Conservation (phyloP, 2,329 filamentous ascomycete genomes). For the Botrytis deweyae region DNA sequence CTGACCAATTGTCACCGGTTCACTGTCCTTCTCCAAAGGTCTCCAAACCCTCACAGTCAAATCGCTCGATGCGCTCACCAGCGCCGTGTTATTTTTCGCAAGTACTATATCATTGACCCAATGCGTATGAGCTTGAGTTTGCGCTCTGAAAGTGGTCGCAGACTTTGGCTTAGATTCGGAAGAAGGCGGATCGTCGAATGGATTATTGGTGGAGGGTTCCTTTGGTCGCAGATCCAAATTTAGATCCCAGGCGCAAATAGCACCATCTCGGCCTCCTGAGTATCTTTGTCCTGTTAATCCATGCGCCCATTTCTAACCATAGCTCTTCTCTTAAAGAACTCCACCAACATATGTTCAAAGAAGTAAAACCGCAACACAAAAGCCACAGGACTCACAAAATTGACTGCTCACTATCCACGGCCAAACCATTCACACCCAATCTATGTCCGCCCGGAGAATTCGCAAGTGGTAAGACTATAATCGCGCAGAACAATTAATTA, state of each 20-base stretch:
- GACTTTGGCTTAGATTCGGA: conserved; percentile 44
- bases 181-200: conserved; percentile 36
- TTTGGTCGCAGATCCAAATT: conserved; percentile 60
- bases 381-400: conserved; percentile 64
- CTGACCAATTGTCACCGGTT: conserved; percentile 79
- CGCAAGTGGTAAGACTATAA: conserved; percentile 66
- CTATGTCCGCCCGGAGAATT: conserved; percentile 81
- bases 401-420: conserved; percentile 77
- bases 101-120: conserved; percentile 76
- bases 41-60: conserved; percentile 76
- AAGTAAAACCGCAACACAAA: not conserved
- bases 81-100: conserved; percentile 61
- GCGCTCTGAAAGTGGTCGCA: conserved; percentile 55
- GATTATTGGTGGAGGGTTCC: conserved; percentile 30
- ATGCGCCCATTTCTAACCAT: conserved; percentile 22
- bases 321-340: not conserved
- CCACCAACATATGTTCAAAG: conserved; percentile 19
- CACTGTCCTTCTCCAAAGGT: conserved; percentile 62
- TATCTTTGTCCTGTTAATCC: conserved; percentile 60
- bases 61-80: conserved; percentile 73
- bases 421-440: conserved; percentile 91
- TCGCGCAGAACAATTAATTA: not conserved
- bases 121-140: conserved; percentile 73
- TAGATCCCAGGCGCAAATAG: conserved; percentile 94
- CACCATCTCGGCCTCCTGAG: conserved; percentile 91